These are phyloP conservation scores for Gomphus sp. DNA, from an alignment of 1,284 basidiomycete species.

Conservation along the genomic window DNA sequence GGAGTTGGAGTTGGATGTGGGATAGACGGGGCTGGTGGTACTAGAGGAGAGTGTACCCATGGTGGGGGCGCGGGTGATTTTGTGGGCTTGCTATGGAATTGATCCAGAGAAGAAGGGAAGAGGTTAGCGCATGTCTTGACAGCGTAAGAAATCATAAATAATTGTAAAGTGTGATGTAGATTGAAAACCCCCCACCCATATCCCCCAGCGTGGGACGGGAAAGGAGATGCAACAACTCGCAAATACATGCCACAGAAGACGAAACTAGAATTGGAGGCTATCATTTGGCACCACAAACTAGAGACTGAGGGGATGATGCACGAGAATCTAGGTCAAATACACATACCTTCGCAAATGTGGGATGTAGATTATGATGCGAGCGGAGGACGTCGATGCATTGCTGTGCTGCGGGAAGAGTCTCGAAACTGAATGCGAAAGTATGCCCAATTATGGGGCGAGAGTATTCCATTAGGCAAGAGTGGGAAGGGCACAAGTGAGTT, in stretches of 20 bases:
- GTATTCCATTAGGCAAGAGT: not conserved
- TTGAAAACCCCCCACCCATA: too few relatives aligned
- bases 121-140: not conserved
- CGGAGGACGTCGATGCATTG: conserved; percentile 58
- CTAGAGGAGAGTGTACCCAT: not conserved
- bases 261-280: not conserved
- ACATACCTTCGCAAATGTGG: conserved; percentile 54
- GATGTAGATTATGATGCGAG: conserved; percentile 63
- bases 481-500: not conserved
- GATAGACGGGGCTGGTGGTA: not conserved
- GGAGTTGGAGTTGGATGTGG: not conserved
- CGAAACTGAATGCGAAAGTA: conserved; percentile 37
- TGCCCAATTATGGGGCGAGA: not conserved
- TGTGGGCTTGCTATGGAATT: conserved; percentile 53
- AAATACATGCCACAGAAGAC: not conserved
- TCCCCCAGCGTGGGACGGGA: too few relatives aligned
- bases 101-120: not conserved
- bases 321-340: not conserved
- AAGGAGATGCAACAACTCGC: too few relatives aligned
- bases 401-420: conserved; percentile 51
- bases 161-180: too few relatives aligned
- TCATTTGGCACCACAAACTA: too few relatives aligned
- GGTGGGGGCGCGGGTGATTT: conserved; percentile 45
- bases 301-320: too few relatives aligned
- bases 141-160: too few relatives aligned